Base-by-base conservation (phyloP, 2,329 filamentous ascomycete species). In the Acrocalymma vagum region DNA sequence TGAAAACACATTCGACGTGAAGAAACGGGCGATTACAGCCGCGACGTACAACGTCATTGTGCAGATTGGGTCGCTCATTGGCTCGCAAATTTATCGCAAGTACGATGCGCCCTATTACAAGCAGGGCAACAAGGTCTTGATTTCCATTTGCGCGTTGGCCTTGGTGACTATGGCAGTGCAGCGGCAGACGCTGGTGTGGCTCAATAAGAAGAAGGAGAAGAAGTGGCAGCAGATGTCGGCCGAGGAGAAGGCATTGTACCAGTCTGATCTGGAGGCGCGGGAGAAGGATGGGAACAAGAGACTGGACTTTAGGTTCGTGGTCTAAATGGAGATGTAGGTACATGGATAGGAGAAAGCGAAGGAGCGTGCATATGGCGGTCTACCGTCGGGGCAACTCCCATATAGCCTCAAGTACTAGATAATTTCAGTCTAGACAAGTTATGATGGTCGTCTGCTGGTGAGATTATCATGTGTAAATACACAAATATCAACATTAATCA, bases 1-100 rank as follows among this genome's bases (percentile, higher is more conserved):
- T 3, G 76, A 82, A 35, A 87, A 87, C 56, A 79, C 82, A 3
- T 83, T 84, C 48, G 75, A 78, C 1, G 82, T 87, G 8, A 74
- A 83, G 9, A 82, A 80, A 5, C 72, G 84, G 6, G 81, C 84
- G 2, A 81, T 88, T 2, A 81, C 81, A 0, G 79, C 82, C 0
- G 83, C 81, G 0, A 67, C 82, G n/a, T 86, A 86, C 64, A 86
- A 86, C 55, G 72, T 76, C 48, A 62, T 61, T 21, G 71, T 74
- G 9, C 72, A 75, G 33, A 55, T 66, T 6, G 68, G 64, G 5
- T 69, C 63, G 18, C 63, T 75, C 38, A 67, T 73, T 39, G 63
- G 65, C 8, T 58, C 55, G 26, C 55, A 63, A 13, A 79, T 83
- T 31, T 83, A 83, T 58, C 68, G 74, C 7, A 72, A 77, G 10